Percentiles rank a stretch among this genome's conserved stretches.
Evolutionary conservation across 1,139 yeast genomes (phyloP).

Genomic region (Yamadazyma buinensis): DNA sequence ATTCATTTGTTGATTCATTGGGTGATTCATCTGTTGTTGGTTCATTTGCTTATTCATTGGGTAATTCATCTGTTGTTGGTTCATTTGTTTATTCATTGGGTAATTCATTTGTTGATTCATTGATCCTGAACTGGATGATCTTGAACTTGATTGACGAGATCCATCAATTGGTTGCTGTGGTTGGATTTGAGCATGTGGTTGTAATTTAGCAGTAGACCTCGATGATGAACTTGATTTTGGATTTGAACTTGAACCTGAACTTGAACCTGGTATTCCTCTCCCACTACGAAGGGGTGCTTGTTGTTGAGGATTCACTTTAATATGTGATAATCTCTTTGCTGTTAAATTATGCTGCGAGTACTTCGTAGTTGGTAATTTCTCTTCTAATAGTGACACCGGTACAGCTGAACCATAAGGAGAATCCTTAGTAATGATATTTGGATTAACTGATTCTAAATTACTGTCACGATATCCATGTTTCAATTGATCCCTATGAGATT

Average conservation of each 20-base stretch:
- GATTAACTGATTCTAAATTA: conserved; percentile 9
- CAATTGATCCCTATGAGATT: conserved; percentile 11
- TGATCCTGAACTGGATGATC: no score
- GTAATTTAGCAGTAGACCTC: conserved; percentile 3
- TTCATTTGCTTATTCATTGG: no score
- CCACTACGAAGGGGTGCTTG: no score
- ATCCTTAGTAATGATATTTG: conserved; percentile 7
- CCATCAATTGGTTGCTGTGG: no score
- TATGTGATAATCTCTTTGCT: conserved; percentile 17
- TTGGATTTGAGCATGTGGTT: conserved; percentile 5
- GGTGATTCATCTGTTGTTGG: no score
- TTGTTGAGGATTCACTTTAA: conserved; percentile 7
- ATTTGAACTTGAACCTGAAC: not conserved
- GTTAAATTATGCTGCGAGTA: conserved; percentile 17
- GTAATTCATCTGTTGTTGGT: no score
- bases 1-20: not conserved
- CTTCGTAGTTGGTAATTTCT: conserved; percentile 14
- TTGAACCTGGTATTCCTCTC: not conserved
- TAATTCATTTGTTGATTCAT: no score
- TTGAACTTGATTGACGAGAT: no score
- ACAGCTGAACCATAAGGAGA: conserved; percentile 16
- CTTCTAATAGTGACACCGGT: conserved; percentile 14
- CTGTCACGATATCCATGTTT: conserved; percentile 14
- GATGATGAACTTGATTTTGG: conserved; percentile 3
- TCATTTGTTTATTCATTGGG: no score